These are phyloP conservation scores for Mortierella sp. DNA, from an alignment of 371 early-diverging fungal species.

Conservation along the genomic window DNA sequence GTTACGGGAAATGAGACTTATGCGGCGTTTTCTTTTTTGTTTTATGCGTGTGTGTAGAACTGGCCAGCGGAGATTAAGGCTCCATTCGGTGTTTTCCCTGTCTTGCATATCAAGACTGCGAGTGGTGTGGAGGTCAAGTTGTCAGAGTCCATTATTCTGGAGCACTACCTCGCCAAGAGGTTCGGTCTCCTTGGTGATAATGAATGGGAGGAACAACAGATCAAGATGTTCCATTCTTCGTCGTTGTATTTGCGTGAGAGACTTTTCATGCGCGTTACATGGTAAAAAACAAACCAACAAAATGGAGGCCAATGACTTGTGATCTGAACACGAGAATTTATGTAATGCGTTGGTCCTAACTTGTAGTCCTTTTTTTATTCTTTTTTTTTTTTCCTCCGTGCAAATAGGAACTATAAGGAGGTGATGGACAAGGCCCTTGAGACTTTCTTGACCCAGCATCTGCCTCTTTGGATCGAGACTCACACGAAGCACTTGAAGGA, in stretches of 20 bases:
- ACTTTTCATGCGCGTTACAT: conserved; percentile 26
- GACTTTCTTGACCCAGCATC: conserved; percentile 5
- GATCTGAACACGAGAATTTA: too few relatives aligned
- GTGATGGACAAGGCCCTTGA: conserved; percentile 24
- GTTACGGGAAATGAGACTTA: not conserved
- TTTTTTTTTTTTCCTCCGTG: not conserved
- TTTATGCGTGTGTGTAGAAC: conserved; percentile 7
- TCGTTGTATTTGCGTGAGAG: conserved; percentile 36
- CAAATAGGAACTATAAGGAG: conserved; percentile 38
- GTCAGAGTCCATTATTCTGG: conserved; percentile 22
- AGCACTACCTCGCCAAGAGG: conserved; percentile 37
- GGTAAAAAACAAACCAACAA: conserved; percentile 9
- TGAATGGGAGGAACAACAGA: conserved; percentile 43
- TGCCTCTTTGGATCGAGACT: conserved; percentile 40
- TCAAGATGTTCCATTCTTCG: conserved; percentile 36
- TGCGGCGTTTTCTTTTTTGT: not conserved
- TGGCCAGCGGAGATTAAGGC: conserved; percentile 20
- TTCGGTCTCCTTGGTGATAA: conserved; percentile 43
- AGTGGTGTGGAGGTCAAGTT: conserved; percentile 18
- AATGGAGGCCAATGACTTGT: too few relatives aligned
- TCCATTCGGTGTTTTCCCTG: conserved; percentile 29
- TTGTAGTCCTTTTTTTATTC: too few relatives aligned
- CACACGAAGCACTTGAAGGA: conserved; percentile 38
- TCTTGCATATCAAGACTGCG: conserved; percentile 32
- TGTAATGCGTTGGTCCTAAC: too few relatives aligned